Conservation (phyloP, 345 rosid species). For the Eucalyptus virginea region DNA sequence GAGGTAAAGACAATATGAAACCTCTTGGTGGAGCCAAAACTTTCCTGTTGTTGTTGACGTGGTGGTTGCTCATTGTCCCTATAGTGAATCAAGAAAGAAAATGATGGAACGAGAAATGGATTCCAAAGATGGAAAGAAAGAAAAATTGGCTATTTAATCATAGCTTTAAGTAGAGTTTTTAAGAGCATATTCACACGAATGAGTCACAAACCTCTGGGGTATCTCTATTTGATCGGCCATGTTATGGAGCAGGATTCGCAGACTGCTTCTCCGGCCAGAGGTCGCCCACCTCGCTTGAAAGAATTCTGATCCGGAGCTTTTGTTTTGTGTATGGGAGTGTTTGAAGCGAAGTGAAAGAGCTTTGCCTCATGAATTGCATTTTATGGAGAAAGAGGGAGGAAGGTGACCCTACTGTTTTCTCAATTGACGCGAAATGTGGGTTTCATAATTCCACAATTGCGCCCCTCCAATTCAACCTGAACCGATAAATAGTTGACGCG, state of each 20-base stretch:
- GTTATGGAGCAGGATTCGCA: neutral
- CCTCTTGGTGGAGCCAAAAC: accelerated
- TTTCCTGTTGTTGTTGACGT: accelerated
- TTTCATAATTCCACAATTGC: no score
- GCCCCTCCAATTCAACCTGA: no score
- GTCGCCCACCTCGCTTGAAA: no score
- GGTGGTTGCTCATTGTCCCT: neutral
- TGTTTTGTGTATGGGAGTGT: no score
- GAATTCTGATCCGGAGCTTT: no score
- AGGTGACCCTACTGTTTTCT: no score
- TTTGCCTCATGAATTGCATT: no score
- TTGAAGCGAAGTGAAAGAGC: no score
- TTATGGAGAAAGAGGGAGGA: no score
- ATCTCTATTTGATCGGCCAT: neutral
- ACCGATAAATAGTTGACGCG: no score
- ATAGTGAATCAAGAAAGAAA: neutral
- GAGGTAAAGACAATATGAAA: accelerated
- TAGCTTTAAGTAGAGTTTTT: no score
- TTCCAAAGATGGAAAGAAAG: neutral
- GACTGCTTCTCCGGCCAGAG: accelerated
- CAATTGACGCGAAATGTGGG: no score
- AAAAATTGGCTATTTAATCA: neutral
- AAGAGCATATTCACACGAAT: neutral
- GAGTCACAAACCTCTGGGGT: accelerated
- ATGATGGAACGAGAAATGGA: neutral